phyloP scores from a whole-genome alignment of 2,329 filamentous ascomycete genomes.

The Claviceps paspali region DNA sequence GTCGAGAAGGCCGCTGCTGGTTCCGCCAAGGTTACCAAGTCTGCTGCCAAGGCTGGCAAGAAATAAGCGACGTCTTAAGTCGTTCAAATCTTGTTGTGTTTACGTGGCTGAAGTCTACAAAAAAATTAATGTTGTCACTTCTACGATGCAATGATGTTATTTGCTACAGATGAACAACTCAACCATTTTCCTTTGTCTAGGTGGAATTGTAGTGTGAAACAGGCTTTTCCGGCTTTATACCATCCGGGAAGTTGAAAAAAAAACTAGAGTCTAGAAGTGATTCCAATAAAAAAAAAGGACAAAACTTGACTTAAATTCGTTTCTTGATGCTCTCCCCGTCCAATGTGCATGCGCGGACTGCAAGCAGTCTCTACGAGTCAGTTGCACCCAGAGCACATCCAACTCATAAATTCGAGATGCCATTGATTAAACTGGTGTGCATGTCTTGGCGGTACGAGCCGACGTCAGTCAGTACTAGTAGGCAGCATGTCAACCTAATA shows the following conservation, averaged over 20 bases:
- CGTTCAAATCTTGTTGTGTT: slow-evolving; percentile 12
- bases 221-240: no score
- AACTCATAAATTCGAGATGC: no score
- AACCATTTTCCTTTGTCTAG: slow-evolving; percentile 18
- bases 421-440: no score
- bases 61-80: slow-evolving; percentile 38
- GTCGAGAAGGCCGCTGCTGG: slow-evolving; percentile 49
- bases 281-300: slow-evolving; percentile 10
- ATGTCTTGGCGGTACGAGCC: no score
- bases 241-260: no score
- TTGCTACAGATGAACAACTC: slow-evolving; percentile 29
- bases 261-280: slow-evolving; percentile 33
- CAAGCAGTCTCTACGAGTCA: no score
- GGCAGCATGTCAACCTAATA: no score
- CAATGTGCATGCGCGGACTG: no score
- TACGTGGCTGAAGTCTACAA: slow-evolving; percentile 10
- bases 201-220: no score
- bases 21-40: slow-evolving; percentile 55
- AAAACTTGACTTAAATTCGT: no score
- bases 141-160: slow-evolving; percentile 29
- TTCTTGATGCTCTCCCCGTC: not conserved
- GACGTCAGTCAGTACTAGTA: no score
- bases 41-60: slow-evolving; percentile 59
- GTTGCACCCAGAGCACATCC: no score
- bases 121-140: slow-evolving; percentile 22